These are phyloP conservation scores for Ampelomyces quisqualis DNA, from an alignment of 2,329 filamentous ascomycete species.

Conservation along the genomic window DNA sequence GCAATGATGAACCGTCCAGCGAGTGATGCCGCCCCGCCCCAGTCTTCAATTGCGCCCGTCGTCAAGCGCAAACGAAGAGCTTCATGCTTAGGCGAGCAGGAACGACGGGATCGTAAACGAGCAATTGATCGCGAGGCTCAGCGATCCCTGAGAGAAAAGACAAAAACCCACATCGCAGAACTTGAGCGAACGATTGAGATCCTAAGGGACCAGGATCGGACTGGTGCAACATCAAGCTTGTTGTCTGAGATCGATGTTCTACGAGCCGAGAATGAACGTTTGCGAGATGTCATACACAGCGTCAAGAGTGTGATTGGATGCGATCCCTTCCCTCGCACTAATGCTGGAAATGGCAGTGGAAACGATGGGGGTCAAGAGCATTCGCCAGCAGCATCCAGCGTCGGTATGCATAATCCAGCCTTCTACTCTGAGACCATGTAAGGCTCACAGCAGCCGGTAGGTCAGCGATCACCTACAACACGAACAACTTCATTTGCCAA, in stretches of 20 bases:
- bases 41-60: conserved; percentile 26
- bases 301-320: conserved; percentile 36
- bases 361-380: conserved; percentile 9
- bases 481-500: conserved; percentile 17
- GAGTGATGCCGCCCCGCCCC: conserved; percentile 25
- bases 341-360: conserved; percentile 3
- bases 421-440: conserved; percentile 6
- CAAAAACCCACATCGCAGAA: conserved; percentile 42
- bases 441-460: conserved; percentile 29
- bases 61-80: conserved; percentile 38
- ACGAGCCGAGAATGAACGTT: conserved; percentile 37
- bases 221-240: conserved; percentile 34
- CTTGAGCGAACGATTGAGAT: conserved; percentile 41
- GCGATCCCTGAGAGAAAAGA: conserved; percentile 40
- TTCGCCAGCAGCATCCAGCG: conserved; percentile 24
- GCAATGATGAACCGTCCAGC: conserved; percentile 29
- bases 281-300: conserved; percentile 37
- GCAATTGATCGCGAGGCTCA: conserved; percentile 42
- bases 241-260: conserved; percentile 36
- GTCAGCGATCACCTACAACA: conserved; percentile 24
- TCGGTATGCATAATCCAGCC: conserved; percentile 26
- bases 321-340: conserved; percentile 18
- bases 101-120: conserved; percentile 38
- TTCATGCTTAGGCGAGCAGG: conserved; percentile 40
- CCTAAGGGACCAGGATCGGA: conserved; percentile 36